Evolutionary conservation across 2,329 filamentous ascomycete genomes (phyloP), one percentile per base, ranked within the genome.

Genomic region (Xylariales sp.): DNA sequence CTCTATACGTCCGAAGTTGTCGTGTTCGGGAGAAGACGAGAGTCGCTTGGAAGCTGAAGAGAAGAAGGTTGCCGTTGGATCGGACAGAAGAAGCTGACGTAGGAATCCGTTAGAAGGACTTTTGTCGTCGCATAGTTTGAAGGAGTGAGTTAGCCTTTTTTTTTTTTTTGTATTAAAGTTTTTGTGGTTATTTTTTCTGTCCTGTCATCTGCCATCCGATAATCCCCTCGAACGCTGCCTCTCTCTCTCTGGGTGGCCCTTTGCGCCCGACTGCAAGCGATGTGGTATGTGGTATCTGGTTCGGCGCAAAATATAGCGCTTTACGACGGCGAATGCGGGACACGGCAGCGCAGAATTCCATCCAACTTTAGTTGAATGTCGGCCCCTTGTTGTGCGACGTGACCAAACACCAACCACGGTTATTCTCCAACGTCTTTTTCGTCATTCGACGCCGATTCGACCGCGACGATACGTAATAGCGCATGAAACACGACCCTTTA

Each of bases 11-110:
- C 54, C 69, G 75, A 74, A 74, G 75, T 74, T 72, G 75, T 68
- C 68, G 75, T 73, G 75, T 74, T 75, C 60, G 75, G 75, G 62
- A 72, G 74, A 73, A 70, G 72, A 67, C 65, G 69, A 71, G 66
- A 68, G 67, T 68, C 64, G 69, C 64, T 71, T 68, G 62, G 67
- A 69, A 71, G 69, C 59, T 65, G 69, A 70, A 70, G 71, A 66
- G 68, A 62, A 63, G 68, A 71, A 71, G 69, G 71, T 71, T 73
- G 69, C 28, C 61, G 69, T 71, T 69, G 71, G 64, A 61, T 63
- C 64, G 69, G 65, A 65, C 39, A 62, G 66, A 65, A 63, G 62
- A 28, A 61, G 57, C 41, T 63, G 67, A 70, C 69, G 68, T 65
- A 68, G 69, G 61, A 67, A 67, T 57, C 65, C 60, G 64, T 67